Evolutionary conservation across 106 monocot species (phyloP).

Genomic region (Agapanthus africanus): DNA sequence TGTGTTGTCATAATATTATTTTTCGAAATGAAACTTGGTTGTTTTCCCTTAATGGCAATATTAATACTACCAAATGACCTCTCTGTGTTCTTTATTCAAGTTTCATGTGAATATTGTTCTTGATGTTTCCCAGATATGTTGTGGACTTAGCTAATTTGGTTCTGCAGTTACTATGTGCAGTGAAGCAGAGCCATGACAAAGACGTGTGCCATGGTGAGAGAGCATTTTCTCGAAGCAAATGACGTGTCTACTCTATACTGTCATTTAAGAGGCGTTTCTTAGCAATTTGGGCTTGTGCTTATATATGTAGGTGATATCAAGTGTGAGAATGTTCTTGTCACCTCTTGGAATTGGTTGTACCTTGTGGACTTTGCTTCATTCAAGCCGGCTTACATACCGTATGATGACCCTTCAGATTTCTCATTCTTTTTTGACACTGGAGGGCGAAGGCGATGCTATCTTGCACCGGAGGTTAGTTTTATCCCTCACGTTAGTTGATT

Average conservation of each 20-base stretch:
- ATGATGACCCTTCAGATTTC: conserved; percentile 97
- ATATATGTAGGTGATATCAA: conserved; percentile 83
- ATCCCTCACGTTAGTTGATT: not conserved
- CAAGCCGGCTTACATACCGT: conserved; percentile 97
- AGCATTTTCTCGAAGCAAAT: conserved; percentile 18
- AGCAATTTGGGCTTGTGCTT: conserved; percentile 13
- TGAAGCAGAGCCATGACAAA: conserved; percentile 94
- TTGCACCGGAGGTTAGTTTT: conserved; percentile 72
- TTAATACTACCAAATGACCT: not conserved
- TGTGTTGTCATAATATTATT: not conserved
- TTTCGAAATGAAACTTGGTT: not conserved
- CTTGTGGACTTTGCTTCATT: conserved; percentile 96
- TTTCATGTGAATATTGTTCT: conserved; percentile 23
- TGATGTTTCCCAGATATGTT: conserved; percentile 68
- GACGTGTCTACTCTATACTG: not conserved
- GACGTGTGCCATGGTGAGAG: conserved; percentile 98
- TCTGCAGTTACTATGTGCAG: conserved; percentile 98
- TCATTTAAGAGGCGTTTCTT: conserved; percentile 13
- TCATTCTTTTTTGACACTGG: conserved; percentile 99
- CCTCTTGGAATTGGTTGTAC: conserved; percentile 98
- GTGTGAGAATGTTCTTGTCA: conserved; percentile 97
- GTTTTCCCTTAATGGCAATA: conserved; percentile 1
- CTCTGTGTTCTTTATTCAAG: conserved; percentile 1
- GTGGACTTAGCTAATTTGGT: conserved; percentile 85
- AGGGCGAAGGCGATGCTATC: conserved; percentile 88